Percentiles rank a stretch among this genome's conserved stretches.
Evolutionary conservation across 192 early-diverging fungal species (phyloP).

Genomic region (Umbelopsis sp.): DNA sequence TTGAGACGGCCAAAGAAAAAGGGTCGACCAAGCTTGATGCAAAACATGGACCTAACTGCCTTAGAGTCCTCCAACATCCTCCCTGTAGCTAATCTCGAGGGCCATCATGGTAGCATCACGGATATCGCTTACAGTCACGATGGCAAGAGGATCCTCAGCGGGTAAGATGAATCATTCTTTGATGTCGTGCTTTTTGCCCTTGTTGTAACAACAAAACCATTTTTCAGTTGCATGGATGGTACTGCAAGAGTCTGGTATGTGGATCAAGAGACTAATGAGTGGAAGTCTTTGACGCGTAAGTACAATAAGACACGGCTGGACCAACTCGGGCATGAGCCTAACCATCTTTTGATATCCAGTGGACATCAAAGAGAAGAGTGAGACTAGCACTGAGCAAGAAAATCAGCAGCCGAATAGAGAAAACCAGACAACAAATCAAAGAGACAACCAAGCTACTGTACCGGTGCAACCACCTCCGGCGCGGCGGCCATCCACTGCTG

Average conservation of each 20-base stretch:
- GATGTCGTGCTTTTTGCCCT: neutral
- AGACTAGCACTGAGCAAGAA: neutral
- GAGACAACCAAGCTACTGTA: neutral
- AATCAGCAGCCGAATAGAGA: neutral
- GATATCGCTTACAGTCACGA: conserved; percentile 74
- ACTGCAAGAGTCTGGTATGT: conserved; percentile 76
- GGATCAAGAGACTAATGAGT: conserved; percentile 50
- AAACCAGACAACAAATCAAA: too few species aligned
- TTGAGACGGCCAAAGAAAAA: conserved; percentile 37
- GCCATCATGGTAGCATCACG: conserved; percentile 73
- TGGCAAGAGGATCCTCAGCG: conserved; percentile 71
- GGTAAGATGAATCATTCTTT: conserved; percentile 32
- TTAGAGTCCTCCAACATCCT: conserved; percentile 28
- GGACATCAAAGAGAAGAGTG: conserved; percentile 6
- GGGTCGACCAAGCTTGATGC: conserved; percentile 24
- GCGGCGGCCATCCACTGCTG: neutral
- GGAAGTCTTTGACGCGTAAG: conserved; percentile 62
- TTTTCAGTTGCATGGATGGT: conserved; percentile 65
- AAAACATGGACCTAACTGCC: conserved; percentile 12
- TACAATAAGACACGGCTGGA: neutral
- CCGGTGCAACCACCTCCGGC: neutral
- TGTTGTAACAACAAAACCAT: neutral
- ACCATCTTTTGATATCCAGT: neutral
- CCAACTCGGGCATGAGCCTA: neutral
- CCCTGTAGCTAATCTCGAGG: conserved; percentile 62